Conservation (phyloP, 2,329 filamentous ascomycete genomes). For the Cryphonectria naterciae region DNA sequence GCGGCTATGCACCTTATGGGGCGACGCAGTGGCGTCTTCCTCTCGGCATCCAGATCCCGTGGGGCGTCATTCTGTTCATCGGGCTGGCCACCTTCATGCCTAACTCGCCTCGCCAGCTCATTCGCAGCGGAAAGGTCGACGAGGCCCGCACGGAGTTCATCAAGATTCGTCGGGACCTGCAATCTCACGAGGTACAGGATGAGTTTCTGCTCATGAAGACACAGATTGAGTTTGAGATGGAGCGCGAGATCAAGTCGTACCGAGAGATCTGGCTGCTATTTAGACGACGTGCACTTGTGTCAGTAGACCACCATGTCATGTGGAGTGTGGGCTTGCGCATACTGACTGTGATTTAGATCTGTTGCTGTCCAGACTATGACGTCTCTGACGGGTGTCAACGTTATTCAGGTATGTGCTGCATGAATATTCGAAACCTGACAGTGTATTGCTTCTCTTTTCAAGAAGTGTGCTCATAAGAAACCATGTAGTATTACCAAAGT, state of each 20-base stretch:
- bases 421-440: too few species aligned
- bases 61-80: constrained; percentile 58
- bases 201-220: constrained; percentile 59
- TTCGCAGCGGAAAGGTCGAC: constrained; percentile 53
- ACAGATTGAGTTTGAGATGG: constrained; percentile 61
- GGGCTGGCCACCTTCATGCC: constrained; percentile 60
- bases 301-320: constrained; percentile 29
- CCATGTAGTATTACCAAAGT: constrained; percentile 28
- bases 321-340: background rate
- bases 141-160: constrained; percentile 52
- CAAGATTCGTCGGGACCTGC: constrained; percentile 51
- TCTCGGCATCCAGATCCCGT: constrained; percentile 58
- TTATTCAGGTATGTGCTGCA: constrained; percentile 45
- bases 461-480: background rate
- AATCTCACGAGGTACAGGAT: constrained; percentile 47
- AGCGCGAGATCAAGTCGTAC: constrained; percentile 56
- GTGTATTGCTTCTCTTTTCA: too few species aligned
- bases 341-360: constrained; percentile 34
- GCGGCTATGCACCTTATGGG: constrained; percentile 57
- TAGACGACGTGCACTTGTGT: constrained; percentile 55
- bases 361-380: constrained; percentile 63
- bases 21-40: constrained; percentile 58
- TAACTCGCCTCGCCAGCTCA: constrained; percentile 55
- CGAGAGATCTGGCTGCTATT: constrained; percentile 57
- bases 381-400: constrained; percentile 59